Conservation (phyloP, 1,284 basidiomycete species). For the Boletellus sp. region DNA sequence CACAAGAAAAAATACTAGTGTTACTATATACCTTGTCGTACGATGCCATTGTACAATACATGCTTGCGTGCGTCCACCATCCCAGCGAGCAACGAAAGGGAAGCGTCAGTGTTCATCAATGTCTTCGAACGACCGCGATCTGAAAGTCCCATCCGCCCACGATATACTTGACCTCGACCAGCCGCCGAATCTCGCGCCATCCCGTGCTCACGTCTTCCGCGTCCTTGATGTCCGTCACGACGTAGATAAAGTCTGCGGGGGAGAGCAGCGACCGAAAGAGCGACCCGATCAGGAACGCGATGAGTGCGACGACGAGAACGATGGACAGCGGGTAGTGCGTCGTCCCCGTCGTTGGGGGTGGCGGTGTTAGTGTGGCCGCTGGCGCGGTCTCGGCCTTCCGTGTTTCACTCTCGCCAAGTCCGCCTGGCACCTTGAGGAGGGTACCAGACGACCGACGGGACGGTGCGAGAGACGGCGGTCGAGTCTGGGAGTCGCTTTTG, state of each 20-base stretch:
- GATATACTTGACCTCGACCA: conserved; percentile 77
- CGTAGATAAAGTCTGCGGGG: conserved; percentile 89
- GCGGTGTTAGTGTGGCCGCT: neutral
- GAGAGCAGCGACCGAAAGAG: conserved; percentile 82
- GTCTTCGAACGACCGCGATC: conserved; percentile 73
- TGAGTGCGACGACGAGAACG: conserved; percentile 76
- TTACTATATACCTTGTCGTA: neutral
- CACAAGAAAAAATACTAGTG: neutral
- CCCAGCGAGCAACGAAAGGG: neutral
- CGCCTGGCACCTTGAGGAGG: conserved; percentile 23
- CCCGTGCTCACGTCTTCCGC: conserved; percentile 49
- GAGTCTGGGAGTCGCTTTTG: conserved; percentile 11
- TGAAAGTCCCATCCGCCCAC: conserved; percentile 80
- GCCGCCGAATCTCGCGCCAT: conserved; percentile 80
- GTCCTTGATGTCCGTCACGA: conserved; percentile 56
- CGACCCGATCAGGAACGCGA: conserved; percentile 89
- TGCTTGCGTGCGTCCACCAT: neutral
- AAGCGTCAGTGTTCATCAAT: conserved; percentile 33
- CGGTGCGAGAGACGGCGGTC: conserved; percentile 19
- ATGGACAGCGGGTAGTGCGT: conserved; percentile 49
- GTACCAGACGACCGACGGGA: conserved; percentile 27
- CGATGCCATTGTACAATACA: neutral
- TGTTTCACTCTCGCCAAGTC: conserved; percentile 17
- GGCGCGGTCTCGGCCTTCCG: neutral
- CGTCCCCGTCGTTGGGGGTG: conserved; percentile 7